phyloP scores from a whole-genome alignment of 176 grass and related monocot genomes.

The Leersia perrieri region DNA sequence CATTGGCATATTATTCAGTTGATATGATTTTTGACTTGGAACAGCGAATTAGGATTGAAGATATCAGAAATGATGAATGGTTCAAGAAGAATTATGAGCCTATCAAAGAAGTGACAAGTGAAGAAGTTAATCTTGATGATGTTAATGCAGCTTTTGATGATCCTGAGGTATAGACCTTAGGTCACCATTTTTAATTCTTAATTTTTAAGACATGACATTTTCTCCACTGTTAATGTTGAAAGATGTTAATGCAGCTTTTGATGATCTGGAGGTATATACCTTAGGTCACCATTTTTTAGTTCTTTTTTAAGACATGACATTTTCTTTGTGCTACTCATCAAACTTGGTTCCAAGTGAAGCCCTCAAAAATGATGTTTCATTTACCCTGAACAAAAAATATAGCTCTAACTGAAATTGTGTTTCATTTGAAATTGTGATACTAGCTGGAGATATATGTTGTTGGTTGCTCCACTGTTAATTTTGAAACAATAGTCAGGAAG shows the following conservation, averaged over 20 bases:
- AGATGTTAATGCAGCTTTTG: slow-evolving; percentile 89
- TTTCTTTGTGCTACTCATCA: neutral
- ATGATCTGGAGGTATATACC: slow-evolving; percentile 65
- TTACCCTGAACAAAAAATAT: no score
- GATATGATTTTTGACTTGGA: slow-evolving; percentile 33
- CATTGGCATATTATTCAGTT: slow-evolving; percentile 23
- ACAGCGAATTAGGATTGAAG: slow-evolving; percentile 94
- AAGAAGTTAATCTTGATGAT: slow-evolving; percentile 93
- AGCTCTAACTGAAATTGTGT: neutral
- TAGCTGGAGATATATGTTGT: neutral
- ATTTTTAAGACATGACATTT: no score
- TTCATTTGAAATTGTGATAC: neutral
- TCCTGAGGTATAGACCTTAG: slow-evolving; percentile 53
- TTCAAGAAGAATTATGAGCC: slow-evolving; percentile 88
- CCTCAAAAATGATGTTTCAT: neutral
- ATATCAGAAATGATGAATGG: slow-evolving; percentile 91
- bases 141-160: slow-evolving; percentile 86
- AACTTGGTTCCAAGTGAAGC: slow-evolving; percentile 10
- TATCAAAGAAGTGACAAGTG: slow-evolving; percentile 63
- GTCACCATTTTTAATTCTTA: no score
- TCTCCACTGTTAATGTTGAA: slow-evolving; percentile 86
- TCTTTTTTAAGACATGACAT: slow-evolving; percentile 11
- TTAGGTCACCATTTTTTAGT: neutral
- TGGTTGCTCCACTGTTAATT: neutral
- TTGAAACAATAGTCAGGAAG: neutral